These are phyloP conservation scores for Starmerella kuoi DNA, from an alignment of 805 yeast species.

Conservation along the genomic window DNA sequence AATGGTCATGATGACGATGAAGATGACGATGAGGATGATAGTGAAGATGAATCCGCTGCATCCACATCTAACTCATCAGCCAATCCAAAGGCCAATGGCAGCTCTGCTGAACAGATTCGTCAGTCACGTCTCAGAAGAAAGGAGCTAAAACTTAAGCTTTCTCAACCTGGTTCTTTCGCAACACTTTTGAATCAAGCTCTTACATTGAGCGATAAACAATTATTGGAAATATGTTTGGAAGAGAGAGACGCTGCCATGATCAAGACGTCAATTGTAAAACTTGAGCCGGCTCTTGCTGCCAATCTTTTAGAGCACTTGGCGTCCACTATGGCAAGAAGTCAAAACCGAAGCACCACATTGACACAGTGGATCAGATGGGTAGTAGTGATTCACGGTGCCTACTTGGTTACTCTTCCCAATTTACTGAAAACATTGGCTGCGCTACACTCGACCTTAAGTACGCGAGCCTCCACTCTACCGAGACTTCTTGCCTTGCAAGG, in stretches of 20 bases:
- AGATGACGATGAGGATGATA: background rate
- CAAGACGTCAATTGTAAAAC: constrained; percentile 42
- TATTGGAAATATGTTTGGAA: constrained; percentile 69
- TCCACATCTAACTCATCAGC: too few species aligned
- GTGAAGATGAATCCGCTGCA: background rate
- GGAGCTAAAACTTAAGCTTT: constrained; percentile 33
- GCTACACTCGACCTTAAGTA: constrained; percentile 44
- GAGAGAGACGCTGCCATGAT: constrained; percentile 41
- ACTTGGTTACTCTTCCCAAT: constrained; percentile 41
- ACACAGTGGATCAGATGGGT: constrained; percentile 73
- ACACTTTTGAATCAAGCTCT: constrained; percentile 81
- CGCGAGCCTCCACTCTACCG: constrained; percentile 49
- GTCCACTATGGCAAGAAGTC: constrained; percentile 40
- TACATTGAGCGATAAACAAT: constrained; percentile 70
- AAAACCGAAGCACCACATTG: constrained; percentile 40
- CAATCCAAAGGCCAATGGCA: background rate
- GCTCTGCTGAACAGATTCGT: constrained; percentile 25
- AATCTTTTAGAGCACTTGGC: constrained; percentile 38
- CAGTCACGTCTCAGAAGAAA: constrained; percentile 5
- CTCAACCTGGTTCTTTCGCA: constrained; percentile 66
- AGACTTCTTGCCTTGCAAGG: constrained; percentile 74
- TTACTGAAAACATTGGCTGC: constrained; percentile 44
- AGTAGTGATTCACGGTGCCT: constrained; percentile 56
- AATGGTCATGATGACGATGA: background rate
- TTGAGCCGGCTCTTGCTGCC: constrained; percentile 37